A percentile compares a stretch with the other conserved stretches of the same genome.
phyloP scores from a whole-genome alignment of 768 basidiomycete species.

The Tylopilus plumbeoviolaceoides region DNA sequence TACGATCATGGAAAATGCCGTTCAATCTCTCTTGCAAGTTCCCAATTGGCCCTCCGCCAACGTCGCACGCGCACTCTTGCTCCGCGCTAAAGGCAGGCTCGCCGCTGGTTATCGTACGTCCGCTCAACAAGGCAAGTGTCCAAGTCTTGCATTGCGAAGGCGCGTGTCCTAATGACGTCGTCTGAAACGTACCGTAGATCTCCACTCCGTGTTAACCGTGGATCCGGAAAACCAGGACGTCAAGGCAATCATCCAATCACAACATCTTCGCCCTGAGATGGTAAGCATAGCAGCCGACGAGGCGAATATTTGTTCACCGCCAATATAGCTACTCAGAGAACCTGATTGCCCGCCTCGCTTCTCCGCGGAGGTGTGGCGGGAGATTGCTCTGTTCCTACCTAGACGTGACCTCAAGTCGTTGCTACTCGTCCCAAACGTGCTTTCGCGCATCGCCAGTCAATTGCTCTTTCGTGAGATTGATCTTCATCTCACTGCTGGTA shows the following conservation, averaged over 20 bases:
- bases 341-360: constrained; percentile 49
- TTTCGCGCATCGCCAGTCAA: constrained; percentile 67
- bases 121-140: constrained; percentile 55
- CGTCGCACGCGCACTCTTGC: constrained; percentile 55
- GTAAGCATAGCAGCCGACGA: constrained; percentile 28
- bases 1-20: constrained; percentile 67
- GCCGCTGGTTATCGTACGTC: constrained; percentile 55
- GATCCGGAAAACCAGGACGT: constrained; percentile 73
- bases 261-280: constrained; percentile 51
- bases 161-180: neutral
- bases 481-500: constrained; percentile 50
- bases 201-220: constrained; percentile 57
- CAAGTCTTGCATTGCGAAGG: neutral
- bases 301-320: neutral
- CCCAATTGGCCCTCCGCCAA: constrained; percentile 47
- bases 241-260: constrained; percentile 53
- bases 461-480: constrained; percentile 62
- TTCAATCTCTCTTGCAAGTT: constrained; percentile 65
- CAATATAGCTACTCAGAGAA: constrained; percentile 29
- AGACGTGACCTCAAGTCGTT: constrained; percentile 62
- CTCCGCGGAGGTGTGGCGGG: constrained; percentile 69
- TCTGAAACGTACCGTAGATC: constrained; percentile 39
- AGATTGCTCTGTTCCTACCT: constrained; percentile 60
- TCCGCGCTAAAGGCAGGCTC: constrained; percentile 66
- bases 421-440: constrained; percentile 58